Conservation (phyloP, 2,329 filamentous ascomycete genomes). For the Dactylellina drechsleri region DNA sequence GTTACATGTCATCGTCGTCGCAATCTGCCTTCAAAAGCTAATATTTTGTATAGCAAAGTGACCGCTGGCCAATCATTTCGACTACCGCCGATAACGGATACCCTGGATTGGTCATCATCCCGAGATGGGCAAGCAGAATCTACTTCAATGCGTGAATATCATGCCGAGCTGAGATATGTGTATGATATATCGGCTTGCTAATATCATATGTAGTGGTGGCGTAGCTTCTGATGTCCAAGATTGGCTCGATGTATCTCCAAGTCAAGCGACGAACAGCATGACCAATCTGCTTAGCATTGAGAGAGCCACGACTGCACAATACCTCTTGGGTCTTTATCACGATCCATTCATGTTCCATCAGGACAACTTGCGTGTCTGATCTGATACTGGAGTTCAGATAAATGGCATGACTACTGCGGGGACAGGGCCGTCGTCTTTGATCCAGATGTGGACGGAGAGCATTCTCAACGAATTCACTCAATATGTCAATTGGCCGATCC, state of each 20-base stretch:
- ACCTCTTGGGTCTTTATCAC: slow-evolving; percentile 69
- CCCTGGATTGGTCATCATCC: slow-evolving; percentile 68
- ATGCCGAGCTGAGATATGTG: neutral
- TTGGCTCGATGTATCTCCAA: slow-evolving; percentile 71
- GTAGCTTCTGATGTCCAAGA: slow-evolving; percentile 69
- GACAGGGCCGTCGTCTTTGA: slow-evolving; percentile 57
- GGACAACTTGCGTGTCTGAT: slow-evolving; percentile 64
- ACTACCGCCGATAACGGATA: slow-evolving; percentile 67
- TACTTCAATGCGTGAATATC: slow-evolving; percentile 68
- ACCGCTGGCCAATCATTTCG: slow-evolving; percentile 69
- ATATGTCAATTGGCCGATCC: slow-evolving; percentile 68
- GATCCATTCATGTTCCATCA: slow-evolving; percentile 74
- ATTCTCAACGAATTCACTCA: slow-evolving; percentile 61
- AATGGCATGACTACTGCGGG: slow-evolving; percentile 55
- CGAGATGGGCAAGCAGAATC: slow-evolving; percentile 71
- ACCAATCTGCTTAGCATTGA: slow-evolving; percentile 67
- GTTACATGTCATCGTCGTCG: neutral
- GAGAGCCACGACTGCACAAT: slow-evolving; percentile 67
- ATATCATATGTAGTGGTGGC: slow-evolving; percentile 63
- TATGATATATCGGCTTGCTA: neutral
- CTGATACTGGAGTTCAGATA: slow-evolving; percentile 50
- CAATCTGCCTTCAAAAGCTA: neutral
- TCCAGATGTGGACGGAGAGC: slow-evolving; percentile 60
- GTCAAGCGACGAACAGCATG: slow-evolving; percentile 65
- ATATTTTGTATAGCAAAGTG: slow-evolving; percentile 61